phyloP scores from a whole-genome alignment of 495 filamentous ascomycete genomes.

The Chaetomium cochliodes region DNA sequence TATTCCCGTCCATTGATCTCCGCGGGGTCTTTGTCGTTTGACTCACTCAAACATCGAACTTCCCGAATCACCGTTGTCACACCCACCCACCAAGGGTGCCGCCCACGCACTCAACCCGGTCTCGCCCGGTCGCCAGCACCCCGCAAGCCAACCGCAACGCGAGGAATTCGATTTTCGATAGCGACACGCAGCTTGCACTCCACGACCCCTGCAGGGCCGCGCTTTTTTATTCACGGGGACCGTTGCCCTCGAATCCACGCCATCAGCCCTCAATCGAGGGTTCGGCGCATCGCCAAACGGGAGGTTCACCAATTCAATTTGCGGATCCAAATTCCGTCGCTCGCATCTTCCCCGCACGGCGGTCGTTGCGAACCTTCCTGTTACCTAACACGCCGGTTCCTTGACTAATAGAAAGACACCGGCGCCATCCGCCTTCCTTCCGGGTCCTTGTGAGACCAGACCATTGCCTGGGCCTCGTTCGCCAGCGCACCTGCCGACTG shows the following conservation, averaged over 20 bases:
- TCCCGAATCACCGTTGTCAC: not conserved
- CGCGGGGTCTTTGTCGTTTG: not conserved
- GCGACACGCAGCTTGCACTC: not conserved
- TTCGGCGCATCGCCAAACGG: not conserved
- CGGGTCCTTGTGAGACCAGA: slow-evolving; percentile 31
- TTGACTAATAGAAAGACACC: slow-evolving; percentile 54
- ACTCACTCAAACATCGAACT: not conserved
- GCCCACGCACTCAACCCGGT: not conserved
- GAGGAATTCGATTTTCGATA: not conserved
- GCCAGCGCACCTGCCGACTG: slow-evolving; percentile 11
- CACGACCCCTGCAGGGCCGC: slow-evolving; percentile 1
- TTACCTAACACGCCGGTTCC: slow-evolving; percentile 48
- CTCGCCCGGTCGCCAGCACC: not conserved
- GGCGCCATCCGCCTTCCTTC: slow-evolving; percentile 21
- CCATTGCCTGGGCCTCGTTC: slow-evolving; percentile 17
- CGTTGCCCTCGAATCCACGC: not conserved
- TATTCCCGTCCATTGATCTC: slow-evolving; percentile 8
- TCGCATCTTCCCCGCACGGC: slow-evolving; percentile 46
- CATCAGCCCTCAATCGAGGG: not conserved
- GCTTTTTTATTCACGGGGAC: not conserved
- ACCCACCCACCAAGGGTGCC: not conserved
- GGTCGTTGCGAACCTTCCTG: slow-evolving; percentile 39
- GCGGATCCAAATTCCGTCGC: slow-evolving; percentile 27
- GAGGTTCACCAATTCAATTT: slow-evolving; percentile 17
- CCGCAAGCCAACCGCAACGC: not conserved